Evolutionary conservation across 345 rosid species (phyloP).

Genomic region (Bruguiera sexangula): DNA sequence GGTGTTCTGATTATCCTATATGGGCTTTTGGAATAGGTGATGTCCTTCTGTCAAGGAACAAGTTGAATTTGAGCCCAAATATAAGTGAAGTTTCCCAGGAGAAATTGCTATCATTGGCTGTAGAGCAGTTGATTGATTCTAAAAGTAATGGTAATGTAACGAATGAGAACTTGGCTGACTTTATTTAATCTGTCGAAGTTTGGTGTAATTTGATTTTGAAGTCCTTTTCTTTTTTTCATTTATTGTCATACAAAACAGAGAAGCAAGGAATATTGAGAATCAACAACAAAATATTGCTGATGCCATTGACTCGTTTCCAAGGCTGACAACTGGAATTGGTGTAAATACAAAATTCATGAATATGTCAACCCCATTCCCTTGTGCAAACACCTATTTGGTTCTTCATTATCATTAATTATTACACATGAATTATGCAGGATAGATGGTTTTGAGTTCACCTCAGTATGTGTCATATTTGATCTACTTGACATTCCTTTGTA

Average conservation of each 20-base stretch:
- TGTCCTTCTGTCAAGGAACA: conserved; percentile 77
- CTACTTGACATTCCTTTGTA: conserved; percentile 87
- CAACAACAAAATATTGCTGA: conserved; percentile 97
- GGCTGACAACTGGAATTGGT: conserved; percentile 91
- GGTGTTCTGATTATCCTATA: conserved; percentile 15
- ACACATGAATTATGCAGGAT: conserved; percentile 52
- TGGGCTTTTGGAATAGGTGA: conserved; percentile 55
- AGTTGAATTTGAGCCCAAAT: conserved; percentile 75
- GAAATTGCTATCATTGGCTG: conserved; percentile 82
- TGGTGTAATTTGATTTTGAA: conserved; percentile 11
- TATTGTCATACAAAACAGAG: conserved; percentile 59
- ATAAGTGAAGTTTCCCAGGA: conserved; percentile 88
- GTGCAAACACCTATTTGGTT: not conserved
- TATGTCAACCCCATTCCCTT: conserved; percentile 17
- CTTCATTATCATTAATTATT: conserved; percentile 9
- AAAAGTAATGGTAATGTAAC: conserved; percentile 86
- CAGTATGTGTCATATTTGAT: conserved; percentile 94
- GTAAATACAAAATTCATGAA: conserved; percentile 93
- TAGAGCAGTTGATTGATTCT: conserved; percentile 88
- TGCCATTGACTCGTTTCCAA: conserved; percentile 89
- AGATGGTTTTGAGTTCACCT: conserved; percentile 96
- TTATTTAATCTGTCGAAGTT: not conserved
- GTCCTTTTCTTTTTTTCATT: not conserved
- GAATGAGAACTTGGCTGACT: conserved; percentile 1
- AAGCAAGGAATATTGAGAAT: conserved; percentile 77